phyloP scores from a whole-genome alignment of 2,329 filamentous ascomycete species.

The Elsinoe perseae region DNA sequence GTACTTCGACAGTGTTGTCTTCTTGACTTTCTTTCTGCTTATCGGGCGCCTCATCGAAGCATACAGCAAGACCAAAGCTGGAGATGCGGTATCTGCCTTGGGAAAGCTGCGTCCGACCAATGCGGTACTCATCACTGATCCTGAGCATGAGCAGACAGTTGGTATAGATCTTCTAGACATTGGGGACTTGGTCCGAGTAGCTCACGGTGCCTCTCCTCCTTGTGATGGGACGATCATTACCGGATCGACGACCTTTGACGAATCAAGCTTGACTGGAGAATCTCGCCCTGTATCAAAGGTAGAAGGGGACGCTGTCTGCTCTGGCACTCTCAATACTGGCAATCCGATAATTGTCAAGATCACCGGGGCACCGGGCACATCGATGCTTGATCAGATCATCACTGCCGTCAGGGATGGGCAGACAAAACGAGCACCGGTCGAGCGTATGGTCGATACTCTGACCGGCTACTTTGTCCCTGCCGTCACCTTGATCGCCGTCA shows the following conservation, averaged over 20 bases:
- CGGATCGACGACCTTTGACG: slow-evolving; percentile 64
- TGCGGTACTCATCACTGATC: slow-evolving; percentile 55
- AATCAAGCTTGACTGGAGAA: slow-evolving; percentile 82
- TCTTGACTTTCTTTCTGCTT: slow-evolving; percentile 81
- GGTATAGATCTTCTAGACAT: slow-evolving; percentile 57
- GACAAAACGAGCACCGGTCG: slow-evolving; percentile 65
- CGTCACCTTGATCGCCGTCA: slow-evolving; percentile 59
- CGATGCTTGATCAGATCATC: slow-evolving; percentile 75
- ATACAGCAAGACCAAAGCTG: slow-evolving; percentile 85
- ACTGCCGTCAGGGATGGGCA: slow-evolving; percentile 70
- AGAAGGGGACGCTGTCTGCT: slow-evolving; percentile 57
- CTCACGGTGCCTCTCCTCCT: slow-evolving; percentile 73
- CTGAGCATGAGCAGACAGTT: slow-evolving; percentile 44
- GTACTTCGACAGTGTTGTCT: slow-evolving; percentile 91
- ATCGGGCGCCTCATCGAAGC: slow-evolving; percentile 68
- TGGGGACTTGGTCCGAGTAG: slow-evolving; percentile 55
- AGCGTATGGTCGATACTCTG: slow-evolving; percentile 63
- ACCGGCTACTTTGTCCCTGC: slow-evolving; percentile 72
- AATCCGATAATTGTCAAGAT: slow-evolving; percentile 55
- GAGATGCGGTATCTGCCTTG: slow-evolving; percentile 73
- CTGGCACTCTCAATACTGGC: slow-evolving; percentile 67
- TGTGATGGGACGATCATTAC: slow-evolving; percentile 62
- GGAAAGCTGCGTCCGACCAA: slow-evolving; percentile 70
- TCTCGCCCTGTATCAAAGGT: slow-evolving; percentile 59
- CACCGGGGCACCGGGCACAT: slow-evolving; percentile 57